Evolutionary conservation across 2,329 filamentous ascomycete genomes (phyloP), one percentile per base, ranked within the genome.

Genomic region (Cladosporium sphaerospermum): DNA sequence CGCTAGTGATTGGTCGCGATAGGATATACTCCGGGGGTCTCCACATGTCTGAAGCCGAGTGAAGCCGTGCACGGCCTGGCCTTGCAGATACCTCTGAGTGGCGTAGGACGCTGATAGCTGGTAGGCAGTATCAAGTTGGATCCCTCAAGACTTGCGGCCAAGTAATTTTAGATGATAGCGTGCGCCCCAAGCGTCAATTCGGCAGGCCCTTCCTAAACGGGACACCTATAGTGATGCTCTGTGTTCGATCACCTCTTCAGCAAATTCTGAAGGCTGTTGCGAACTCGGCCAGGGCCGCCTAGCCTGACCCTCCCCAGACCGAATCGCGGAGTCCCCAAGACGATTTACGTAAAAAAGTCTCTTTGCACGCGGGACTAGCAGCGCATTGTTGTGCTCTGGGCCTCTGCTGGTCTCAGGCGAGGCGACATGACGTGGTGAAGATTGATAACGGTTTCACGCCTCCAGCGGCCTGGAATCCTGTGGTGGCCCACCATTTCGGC

Each of bases 1-100:
- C 48, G 40, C 48, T 51, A 51, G 40, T 13, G 16, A 14, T 44
- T 51, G 18, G 13, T 28, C 16, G 40, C 23, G 48, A 51, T 51
- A 51, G 48, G 40, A 16, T 37, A 36, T 23, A 44, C 40, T 34
- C 31, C 48, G 40, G 48, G 19, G 18, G 23, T 32, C 33, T 50
- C 47, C 47, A 50, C 47, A 34, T 8, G 23, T n/a, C 42, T 39
- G 11, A 39, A 39, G 14, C 40, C 14, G 40, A 5, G 16, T 42
- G 40, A 19, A 51, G 48, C 48, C 48, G 48, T 44, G 48, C 48
- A 44, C 40, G 31, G 14, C 48, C 40, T 44, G 48, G 32, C 39
- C 48, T 40, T 14, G 44, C 18, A 23, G 13, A 36, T 43, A n/a
- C 31, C 36, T 43, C 40, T 50, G 32, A 40, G 48, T 51, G 48